Base-by-base conservation (phyloP, 1,284 basidiomycete species). In the Fomes fomentarius region DNA sequence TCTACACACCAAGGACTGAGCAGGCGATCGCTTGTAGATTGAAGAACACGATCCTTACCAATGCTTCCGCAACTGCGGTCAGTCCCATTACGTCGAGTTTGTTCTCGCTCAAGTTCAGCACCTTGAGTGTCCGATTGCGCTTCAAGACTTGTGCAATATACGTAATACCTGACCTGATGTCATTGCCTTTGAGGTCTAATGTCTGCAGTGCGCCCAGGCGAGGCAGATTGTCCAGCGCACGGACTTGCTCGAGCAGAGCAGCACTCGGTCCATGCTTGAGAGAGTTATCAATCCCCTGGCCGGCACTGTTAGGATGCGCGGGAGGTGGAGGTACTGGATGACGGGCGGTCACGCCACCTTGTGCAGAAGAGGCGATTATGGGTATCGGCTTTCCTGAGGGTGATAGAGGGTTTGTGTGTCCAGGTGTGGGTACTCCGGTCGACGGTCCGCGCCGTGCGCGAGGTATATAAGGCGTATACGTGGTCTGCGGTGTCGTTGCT, bases 101-200 rank as follows among this genome's bases (percentile, higher is more conserved):
- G 72, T 98, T 98, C 68, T 98, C 95, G 66, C 91, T 90, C 43
- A 98, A 73, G 69, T 98, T 98, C 28, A 98, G 80, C 12, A 98
- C 90, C 69, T 96, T 96, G 34, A 99, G 77, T 1, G 96, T 98
- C 26, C 95, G 80, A 71, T 99, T 99, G 38, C 96, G 87, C 70
- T 98, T 98, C 57, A 99, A 76, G 0, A 98, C 96, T 72, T 98
- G 95, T 0, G 94, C 91, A 37, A 99, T 84, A 69, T 97, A 97
- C 0, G 84, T 85, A 22, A 98, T 89, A 0, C 96, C 95, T 47
- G 72, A 82, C 91, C 89, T 77, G 33, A 98, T 81, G 71, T 98
- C 95, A 71, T 98, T 98, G 10, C 91, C 89, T 70, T 88, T 89
- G 57, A 99, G 74, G 77, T 98, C 96, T 55, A 98, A 76, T 24